These are phyloP conservation scores for Beauveria caledonica DNA, from an alignment of 2,329 filamentous ascomycete genomes.

Conservation along the genomic window DNA sequence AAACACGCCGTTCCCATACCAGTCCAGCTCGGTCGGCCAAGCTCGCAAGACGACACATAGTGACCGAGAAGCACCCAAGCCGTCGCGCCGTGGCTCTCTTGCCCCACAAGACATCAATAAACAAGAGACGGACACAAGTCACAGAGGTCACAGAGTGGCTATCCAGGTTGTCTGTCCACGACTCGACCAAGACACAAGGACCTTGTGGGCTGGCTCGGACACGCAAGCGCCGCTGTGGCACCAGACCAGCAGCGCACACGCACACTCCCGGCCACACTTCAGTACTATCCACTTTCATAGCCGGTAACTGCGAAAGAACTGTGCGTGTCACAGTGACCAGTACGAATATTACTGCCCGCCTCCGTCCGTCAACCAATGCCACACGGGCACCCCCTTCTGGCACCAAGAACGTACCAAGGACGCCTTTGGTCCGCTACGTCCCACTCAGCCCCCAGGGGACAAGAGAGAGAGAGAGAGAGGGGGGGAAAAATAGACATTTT, in stretches of 20 bases:
- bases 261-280: background rate
- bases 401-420: slow-evolving; percentile 8
- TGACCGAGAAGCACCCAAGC: background rate
- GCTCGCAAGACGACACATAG: slow-evolving; percentile 4
- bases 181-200: background rate
- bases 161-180: slow-evolving; percentile 4
- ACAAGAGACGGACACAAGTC: slow-evolving; percentile 4
- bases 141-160: background rate
- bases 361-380: slow-evolving; percentile 2
- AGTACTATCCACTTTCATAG: slow-evolving; percentile 7
- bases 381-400: background rate
- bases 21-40: background rate
- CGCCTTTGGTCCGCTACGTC: slow-evolving; percentile 7
- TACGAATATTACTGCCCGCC: background rate
- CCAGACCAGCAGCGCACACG: background rate
- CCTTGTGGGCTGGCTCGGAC: slow-evolving; percentile 10
- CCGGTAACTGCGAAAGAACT: background rate
- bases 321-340: background rate
- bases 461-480: background rate
- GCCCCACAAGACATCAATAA: slow-evolving; percentile 3
- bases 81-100: background rate
- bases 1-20: background rate
- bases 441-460: background rate
- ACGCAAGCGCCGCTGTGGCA: background rate
- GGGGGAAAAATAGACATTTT: background rate